These are phyloP conservation scores for Amanita pallidorosea DNA, from an alignment of 768 basidiomycete genomes.

Conservation along the genomic window DNA sequence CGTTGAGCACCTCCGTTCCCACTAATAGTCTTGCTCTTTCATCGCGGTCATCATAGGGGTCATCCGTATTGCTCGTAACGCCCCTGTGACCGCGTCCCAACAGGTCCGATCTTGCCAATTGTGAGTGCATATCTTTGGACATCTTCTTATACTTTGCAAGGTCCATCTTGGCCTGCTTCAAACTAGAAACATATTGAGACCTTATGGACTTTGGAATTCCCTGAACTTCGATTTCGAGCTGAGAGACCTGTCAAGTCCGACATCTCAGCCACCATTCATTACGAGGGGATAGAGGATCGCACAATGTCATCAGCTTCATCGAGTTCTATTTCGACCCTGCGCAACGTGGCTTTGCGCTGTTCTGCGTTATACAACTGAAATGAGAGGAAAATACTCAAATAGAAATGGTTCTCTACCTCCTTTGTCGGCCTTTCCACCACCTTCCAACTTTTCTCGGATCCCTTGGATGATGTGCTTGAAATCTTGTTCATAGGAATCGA, in stretches of 20 bases:
- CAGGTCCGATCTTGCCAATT: constrained; percentile 61
- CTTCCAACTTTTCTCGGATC: constrained; percentile 69
- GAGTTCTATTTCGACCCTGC: constrained; percentile 78
- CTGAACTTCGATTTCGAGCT: constrained; percentile 90
- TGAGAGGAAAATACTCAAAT: background rate
- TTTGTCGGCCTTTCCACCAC: constrained; percentile 48
- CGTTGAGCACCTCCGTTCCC: constrained; percentile 62
- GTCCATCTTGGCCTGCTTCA: constrained; percentile 61
- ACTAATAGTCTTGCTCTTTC: constrained; percentile 65
- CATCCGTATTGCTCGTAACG: constrained; percentile 34
- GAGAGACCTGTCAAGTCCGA: constrained; percentile 53
- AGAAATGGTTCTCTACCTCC: constrained; percentile 42
- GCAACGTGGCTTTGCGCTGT: constrained; percentile 66
- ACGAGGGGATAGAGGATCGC: constrained; percentile 12
- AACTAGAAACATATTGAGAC: constrained; percentile 51
- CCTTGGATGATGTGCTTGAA: constrained; percentile 61
- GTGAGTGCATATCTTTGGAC: constrained; percentile 61
- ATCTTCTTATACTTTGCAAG: constrained; percentile 68
- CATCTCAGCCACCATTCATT: background rate
- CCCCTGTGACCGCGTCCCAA: constrained; percentile 13
- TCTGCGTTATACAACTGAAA: constrained; percentile 32
- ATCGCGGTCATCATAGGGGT: constrained; percentile 55
- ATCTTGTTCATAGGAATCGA: constrained; percentile 79
- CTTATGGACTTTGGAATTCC: constrained; percentile 82
- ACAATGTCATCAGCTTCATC: constrained; percentile 96